Evolutionary conservation across 2,329 filamentous ascomycete species (phyloP).

Genomic region (Beauveria rudraprayagi): DNA sequence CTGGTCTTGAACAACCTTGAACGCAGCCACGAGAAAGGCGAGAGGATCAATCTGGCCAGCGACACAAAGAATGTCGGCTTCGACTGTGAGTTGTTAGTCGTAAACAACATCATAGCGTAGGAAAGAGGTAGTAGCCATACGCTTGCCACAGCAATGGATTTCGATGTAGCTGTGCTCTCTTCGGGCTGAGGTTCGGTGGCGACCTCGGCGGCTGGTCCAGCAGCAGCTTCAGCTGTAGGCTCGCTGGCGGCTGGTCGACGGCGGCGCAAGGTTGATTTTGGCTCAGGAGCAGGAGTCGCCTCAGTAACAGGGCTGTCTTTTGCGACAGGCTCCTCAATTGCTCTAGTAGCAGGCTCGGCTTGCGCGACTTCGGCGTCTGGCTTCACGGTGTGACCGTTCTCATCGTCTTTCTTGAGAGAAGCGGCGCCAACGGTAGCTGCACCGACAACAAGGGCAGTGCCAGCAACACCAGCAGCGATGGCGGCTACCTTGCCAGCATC

Average conservation of each 20-base stretch:
- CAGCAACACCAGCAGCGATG: background rate
- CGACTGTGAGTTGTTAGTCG: conserved; percentile 5
- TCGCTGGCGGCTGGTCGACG: background rate
- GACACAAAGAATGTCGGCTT: conserved; percentile 9
- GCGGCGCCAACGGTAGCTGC: background rate
- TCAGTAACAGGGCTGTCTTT: background rate
- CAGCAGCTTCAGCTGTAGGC: background rate
- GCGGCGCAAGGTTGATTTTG: too few species aligned
- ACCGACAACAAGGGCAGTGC: background rate
- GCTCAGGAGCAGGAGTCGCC: background rate
- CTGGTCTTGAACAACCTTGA: conserved; percentile 7
- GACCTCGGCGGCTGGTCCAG: background rate
- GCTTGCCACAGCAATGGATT: background rate
- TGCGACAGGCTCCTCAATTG: background rate
- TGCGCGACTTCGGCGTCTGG: background rate
- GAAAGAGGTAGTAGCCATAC: background rate
- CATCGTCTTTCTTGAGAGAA: background rate
- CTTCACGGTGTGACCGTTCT: background rate
- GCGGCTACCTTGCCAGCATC: background rate
- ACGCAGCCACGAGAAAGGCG: conserved; percentile 11
- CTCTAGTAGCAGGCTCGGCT: background rate
- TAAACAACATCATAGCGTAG: background rate
- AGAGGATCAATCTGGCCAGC: conserved; percentile 7
- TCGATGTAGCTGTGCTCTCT: background rate
- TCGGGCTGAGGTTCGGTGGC: background rate